A percentile compares a stretch with the other conserved stretches of the same genome.
Conservation (phyloP, 768 basidiomycete genomes). For the Tubosaeta brunneosetosa region DNA sequence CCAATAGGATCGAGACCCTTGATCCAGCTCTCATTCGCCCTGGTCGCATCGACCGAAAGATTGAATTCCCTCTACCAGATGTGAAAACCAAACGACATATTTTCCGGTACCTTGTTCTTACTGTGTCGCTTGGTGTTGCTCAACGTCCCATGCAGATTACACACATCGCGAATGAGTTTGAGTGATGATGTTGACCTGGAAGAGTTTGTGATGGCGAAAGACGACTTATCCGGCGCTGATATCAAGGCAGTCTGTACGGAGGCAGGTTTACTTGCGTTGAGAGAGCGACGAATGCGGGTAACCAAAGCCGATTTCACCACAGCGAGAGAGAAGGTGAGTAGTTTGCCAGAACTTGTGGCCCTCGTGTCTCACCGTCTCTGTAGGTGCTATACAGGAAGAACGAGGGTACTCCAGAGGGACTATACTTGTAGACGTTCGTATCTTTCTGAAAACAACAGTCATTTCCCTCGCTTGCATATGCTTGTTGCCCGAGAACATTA, state of each 20-base stretch:
- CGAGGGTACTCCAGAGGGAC: conserved; percentile 89
- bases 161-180: conserved; percentile 94
- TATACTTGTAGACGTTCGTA: conserved; percentile 57
- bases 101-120: conserved; percentile 59
- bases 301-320: conserved; percentile 85
- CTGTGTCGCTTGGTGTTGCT: not conserved
- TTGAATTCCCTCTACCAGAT: conserved; percentile 96
- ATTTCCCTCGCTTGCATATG: not conserved
- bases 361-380: conserved; percentile 9
- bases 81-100: conserved; percentile 99
- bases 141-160: conserved; percentile 48
- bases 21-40: conserved; percentile 98
- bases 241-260: conserved; percentile 99
- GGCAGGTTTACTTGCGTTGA: conserved; percentile 90
- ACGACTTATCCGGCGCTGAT: conserved; percentile 94
- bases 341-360: not conserved
- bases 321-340: conserved; percentile 85
- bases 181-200: conserved; percentile 87
- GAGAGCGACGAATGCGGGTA: conserved; percentile 93
- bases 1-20: conserved; percentile 94
- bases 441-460: conserved; percentile 4
- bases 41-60: conserved; percentile 97
- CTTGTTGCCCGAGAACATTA: not conserved
- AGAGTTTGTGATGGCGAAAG: conserved; percentile 93
- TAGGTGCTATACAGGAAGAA: conserved; percentile 94